phyloP scores from a whole-genome alignment of 1,139 yeast species.

The Yamadazyma epiphylla region DNA sequence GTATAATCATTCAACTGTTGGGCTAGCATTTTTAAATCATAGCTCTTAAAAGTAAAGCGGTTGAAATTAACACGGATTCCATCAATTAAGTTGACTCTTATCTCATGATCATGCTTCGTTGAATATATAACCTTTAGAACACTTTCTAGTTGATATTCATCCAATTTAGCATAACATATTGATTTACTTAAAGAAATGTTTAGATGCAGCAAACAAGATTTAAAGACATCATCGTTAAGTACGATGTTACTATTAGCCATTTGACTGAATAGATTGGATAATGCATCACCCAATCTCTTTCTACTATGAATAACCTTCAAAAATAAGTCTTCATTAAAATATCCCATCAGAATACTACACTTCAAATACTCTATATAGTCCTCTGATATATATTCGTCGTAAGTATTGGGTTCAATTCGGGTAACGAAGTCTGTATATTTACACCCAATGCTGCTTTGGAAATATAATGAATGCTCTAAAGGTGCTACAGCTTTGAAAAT shows the following conservation, averaged over 20 bases:
- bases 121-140: constrained; percentile 17
- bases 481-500: constrained; percentile 11
- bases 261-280: constrained; percentile 18
- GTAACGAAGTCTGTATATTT: constrained; percentile 1
- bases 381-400: constrained; percentile 7
- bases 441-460: constrained; percentile 6
- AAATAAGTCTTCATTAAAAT: constrained; percentile 1
- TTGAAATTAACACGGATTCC: constrained; percentile 11
- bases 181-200: constrained; percentile 33
- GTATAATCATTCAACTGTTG: constrained; percentile 67
- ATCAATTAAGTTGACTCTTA: constrained; percentile 21
- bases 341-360: constrained; percentile 1
- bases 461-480: constrained; percentile 9
- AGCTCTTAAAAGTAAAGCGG: no score
- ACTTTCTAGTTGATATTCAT: constrained; percentile 7
- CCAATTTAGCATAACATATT: constrained; percentile 11
- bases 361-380: constrained; percentile 9
- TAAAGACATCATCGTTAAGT: constrained; percentile 15
- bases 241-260: constrained; percentile 15
- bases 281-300: constrained; percentile 5
- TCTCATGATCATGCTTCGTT: constrained; percentile 20
- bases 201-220: constrained; percentile 20
- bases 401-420: background rate
- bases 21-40: no score
- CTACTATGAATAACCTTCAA: constrained; percentile 5